A percentile compares a stretch with the other conserved stretches of the same genome.
phyloP scores from a whole-genome alignment of 495 filamentous ascomycete species.

The Chaetomidium leptoderma region DNA sequence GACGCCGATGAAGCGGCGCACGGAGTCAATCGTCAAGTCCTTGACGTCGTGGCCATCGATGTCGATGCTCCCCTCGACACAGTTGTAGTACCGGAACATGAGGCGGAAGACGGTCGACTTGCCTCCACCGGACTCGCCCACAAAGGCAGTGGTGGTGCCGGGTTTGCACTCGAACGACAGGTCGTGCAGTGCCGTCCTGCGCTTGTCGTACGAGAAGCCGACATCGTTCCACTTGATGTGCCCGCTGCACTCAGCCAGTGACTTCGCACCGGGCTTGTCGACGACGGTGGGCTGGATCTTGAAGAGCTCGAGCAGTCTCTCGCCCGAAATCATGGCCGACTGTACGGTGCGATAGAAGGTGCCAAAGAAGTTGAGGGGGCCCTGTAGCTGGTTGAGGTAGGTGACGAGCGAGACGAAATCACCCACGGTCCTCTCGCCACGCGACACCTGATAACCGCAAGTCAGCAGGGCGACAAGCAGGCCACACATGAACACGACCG shows the following conservation, averaged over 20 bases:
- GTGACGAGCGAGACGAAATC: conserved; percentile 76
- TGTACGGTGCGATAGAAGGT: conserved; percentile 97
- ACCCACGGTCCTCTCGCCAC: conserved; percentile 63
- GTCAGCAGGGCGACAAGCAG: conserved; percentile 65
- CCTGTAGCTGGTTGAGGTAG: conserved; percentile 90
- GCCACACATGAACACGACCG: conserved; percentile 88
- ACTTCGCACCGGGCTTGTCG: conserved; percentile 50
- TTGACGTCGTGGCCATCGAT: conserved; percentile 82
- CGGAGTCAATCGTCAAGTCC: conserved; percentile 85
- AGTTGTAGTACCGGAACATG: conserved; percentile 92
- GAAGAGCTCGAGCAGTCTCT: conserved; percentile 91
- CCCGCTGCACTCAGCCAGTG: conserved; percentile 65
- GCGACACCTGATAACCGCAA: conserved; percentile 81
- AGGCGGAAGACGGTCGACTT: conserved; percentile 97
- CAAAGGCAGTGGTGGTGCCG: conserved; percentile 90
- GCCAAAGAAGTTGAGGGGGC: conserved; percentile 94
- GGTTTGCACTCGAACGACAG: conserved; percentile 77
- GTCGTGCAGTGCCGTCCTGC: conserved; percentile 79
- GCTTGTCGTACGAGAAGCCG: conserved; percentile 82
- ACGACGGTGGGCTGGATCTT: conserved; percentile 82
- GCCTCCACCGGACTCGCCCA: conserved; percentile 92
- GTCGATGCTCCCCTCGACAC: conserved; percentile 67
- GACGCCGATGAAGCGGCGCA: conserved; percentile 85
- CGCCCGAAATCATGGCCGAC: conserved; percentile 93
- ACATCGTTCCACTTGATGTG: conserved; percentile 83